A percentile compares a stretch with the other conserved stretches of the same genome.
Evolutionary conservation across 106 monocot genomes (phyloP).

Genomic region (Hemerocallis citrina): DNA sequence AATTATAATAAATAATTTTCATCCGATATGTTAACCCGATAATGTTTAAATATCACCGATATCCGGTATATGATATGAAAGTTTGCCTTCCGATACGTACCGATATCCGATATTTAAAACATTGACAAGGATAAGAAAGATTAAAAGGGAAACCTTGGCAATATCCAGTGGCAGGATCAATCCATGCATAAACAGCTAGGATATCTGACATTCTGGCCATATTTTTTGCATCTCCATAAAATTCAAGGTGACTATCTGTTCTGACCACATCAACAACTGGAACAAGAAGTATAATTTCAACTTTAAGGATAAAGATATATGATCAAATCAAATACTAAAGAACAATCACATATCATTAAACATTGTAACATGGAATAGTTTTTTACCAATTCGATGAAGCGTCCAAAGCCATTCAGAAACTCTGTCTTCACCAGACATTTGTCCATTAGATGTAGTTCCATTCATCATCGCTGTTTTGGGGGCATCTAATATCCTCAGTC

Average conservation of each 20-base stretch:
- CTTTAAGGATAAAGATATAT: neutral
- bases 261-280: slow-evolving; percentile 96
- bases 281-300: slow-evolving; percentile 11
- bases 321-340: neutral
- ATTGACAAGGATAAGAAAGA: neutral
- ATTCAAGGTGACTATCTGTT: slow-evolving; percentile 88
- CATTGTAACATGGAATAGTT: neutral
- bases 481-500: slow-evolving; percentile 40
- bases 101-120: no score
- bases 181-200: slow-evolving; percentile 98
- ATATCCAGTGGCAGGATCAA: slow-evolving; percentile 93
- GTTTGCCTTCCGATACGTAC: no score
- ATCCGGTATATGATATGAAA: no score
- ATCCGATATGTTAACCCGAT: no score
- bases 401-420: slow-evolving; percentile 99
- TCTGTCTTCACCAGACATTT: slow-evolving; percentile 32
- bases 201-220: slow-evolving; percentile 98
- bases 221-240: slow-evolving; percentile 91
- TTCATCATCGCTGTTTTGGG: slow-evolving; percentile 24
- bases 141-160: slow-evolving; percentile 57
- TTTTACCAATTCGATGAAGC: slow-evolving; percentile 89
- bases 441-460: slow-evolving; percentile 27
- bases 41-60: no score
- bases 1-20: no score
- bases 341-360: neutral